phyloP scores from a whole-genome alignment of 768 basidiomycete genomes.

The Boletellus ananiceps region DNA sequence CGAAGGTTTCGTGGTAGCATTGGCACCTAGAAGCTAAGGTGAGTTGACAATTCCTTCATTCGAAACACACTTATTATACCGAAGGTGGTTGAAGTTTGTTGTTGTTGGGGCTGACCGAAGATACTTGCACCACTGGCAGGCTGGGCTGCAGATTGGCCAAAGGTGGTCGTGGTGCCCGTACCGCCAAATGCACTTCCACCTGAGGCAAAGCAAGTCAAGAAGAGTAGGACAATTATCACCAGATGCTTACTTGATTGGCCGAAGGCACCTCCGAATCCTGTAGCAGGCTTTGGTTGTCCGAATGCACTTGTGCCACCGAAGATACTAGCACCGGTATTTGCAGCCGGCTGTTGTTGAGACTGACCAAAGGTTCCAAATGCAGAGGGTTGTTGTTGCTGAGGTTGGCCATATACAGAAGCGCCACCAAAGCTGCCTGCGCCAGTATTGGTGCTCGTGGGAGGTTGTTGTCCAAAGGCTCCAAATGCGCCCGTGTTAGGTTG shows the following conservation, averaged over 20 bases:
- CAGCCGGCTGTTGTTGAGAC: slow-evolving; percentile 32
- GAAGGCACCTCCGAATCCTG: slow-evolving; percentile 27
- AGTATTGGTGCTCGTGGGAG: slow-evolving; percentile 29
- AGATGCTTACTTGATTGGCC: slow-evolving; percentile 22
- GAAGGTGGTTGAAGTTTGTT: slow-evolving; percentile 35
- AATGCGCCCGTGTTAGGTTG: slow-evolving; percentile 29
- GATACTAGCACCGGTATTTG: slow-evolving; percentile 27
- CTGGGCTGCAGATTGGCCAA: slow-evolving; percentile 28
- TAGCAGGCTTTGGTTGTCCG: slow-evolving; percentile 31
- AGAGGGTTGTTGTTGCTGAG: slow-evolving; percentile 30
- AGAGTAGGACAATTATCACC: not conserved
- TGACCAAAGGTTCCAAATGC: slow-evolving; percentile 55
- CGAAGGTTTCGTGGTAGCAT: slow-evolving; percentile 39
- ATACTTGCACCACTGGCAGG: slow-evolving; percentile 20
- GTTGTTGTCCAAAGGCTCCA: slow-evolving; percentile 33
- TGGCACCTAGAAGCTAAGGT: slow-evolving; percentile 23
- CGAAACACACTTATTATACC: slow-evolving; percentile 35
- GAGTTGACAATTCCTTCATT: not conserved
- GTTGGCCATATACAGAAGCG: slow-evolving; percentile 38
- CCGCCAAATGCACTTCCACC: slow-evolving; percentile 23
- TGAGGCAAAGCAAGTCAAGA: slow-evolving; percentile 6
- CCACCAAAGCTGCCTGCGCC: slow-evolving; percentile 42
- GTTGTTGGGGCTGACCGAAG: slow-evolving; percentile 38
- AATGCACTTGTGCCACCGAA: slow-evolving; percentile 33
- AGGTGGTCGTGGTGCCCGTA: slow-evolving; percentile 18